Conservation (phyloP, 331 rosid genomes). For the Acacia pycnantha region DNA sequence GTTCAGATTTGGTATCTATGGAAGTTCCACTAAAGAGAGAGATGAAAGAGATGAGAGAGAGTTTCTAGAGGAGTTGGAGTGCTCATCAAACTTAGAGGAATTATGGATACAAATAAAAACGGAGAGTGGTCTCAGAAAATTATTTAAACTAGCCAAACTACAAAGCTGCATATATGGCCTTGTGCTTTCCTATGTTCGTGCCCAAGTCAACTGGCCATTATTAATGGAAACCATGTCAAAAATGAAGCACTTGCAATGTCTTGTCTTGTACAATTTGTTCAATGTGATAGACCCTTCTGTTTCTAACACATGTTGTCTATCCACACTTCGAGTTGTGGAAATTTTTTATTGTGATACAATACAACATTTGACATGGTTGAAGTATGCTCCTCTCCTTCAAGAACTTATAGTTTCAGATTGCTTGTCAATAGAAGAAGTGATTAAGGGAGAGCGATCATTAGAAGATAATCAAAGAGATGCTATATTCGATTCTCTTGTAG, state of each 20-base stretch:
- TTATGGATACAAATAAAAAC: neutral
- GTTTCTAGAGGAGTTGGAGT: neutral
- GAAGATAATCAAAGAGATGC: neutral
- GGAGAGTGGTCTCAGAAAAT: neutral
- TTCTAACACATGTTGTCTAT: neutral
- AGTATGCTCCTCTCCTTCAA: neutral
- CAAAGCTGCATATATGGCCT: neutral
- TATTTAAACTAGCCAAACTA: neutral
- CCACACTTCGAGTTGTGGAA: neutral
- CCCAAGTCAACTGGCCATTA: neutral
- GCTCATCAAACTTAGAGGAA: neutral
- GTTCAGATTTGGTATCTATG: too few species aligned
- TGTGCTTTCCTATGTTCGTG: accelerated
- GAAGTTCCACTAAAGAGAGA: too few species aligned
- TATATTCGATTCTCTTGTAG: neutral
- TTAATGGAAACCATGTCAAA: neutral
- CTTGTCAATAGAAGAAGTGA: neutral
- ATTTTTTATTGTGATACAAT: neutral
- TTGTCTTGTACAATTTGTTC: neutral
- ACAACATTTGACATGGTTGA: neutral
- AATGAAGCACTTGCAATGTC: neutral
- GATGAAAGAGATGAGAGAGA: too few species aligned
- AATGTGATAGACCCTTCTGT: neutral
- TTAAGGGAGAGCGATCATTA: neutral
- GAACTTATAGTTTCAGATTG: neutral